Percentiles rank a stretch among this genome's conserved stretches.
These are phyloP conservation scores for Diaporthe citri DNA, from an alignment of 2,329 filamentous ascomycete genomes.

Conservation along the genomic window DNA sequence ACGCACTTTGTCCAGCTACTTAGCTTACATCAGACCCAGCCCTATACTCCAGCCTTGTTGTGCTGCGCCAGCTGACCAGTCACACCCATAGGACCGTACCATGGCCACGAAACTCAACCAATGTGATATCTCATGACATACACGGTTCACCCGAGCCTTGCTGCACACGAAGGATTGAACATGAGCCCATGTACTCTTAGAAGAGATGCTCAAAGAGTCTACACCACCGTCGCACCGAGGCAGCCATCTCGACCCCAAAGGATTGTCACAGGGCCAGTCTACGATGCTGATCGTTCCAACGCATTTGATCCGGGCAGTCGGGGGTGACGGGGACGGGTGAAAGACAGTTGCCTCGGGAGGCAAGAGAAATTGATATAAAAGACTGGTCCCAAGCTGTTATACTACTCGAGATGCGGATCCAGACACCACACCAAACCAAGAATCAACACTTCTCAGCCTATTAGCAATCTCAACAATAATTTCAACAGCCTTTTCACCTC, in stretches of 20 bases:
- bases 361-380: background rate
- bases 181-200: background rate
- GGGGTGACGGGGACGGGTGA: background rate
- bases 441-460: background rate
- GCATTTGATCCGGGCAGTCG: background rate
- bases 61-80: constrained; percentile 28
- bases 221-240: background rate
- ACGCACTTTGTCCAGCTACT: background rate
- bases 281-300: background rate
- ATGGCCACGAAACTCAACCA: background rate
- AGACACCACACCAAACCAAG: background rate
- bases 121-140: background rate
- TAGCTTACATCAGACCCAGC: constrained; percentile 26
- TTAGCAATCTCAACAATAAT: background rate
- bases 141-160: background rate
- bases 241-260: background rate
- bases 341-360: background rate
- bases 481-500: background rate
- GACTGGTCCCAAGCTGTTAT: background rate
- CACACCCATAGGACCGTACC: background rate
- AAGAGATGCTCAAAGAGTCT: background rate
- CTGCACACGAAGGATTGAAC: background rate
- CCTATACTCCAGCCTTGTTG: constrained; percentile 17
- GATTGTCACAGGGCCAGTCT: background rate
- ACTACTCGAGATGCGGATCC: background rate